phyloP scores from a whole-genome alignment of 495 filamentous ascomycete species.

The Neurospora sp. region DNA sequence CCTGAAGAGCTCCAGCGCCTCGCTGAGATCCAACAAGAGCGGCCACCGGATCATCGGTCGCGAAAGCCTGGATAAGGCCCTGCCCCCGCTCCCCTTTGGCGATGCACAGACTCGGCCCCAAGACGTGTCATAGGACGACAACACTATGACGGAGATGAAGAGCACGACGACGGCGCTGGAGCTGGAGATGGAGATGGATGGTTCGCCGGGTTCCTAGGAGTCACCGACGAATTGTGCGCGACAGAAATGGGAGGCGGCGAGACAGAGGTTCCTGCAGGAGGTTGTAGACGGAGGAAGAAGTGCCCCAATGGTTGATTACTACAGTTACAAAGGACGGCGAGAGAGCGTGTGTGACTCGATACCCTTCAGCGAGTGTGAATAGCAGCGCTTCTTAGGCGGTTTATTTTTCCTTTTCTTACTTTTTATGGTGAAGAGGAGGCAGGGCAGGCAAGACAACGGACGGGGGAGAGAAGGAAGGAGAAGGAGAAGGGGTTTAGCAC shows the following conservation, averaged over 20 bases:
- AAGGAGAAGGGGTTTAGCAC: not conserved
- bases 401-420: not conserved
- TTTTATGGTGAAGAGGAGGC: not conserved
- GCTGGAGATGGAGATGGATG: conserved; percentile 18
- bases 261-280: not conserved
- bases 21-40: conserved; percentile 17
- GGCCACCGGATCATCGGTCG: conserved; percentile 23
- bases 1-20: conserved; percentile 16
- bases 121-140: conserved; percentile 14
- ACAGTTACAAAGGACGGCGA: not conserved
- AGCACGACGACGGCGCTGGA: not conserved
- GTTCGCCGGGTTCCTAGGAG: conserved; percentile 10
- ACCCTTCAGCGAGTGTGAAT: not conserved
- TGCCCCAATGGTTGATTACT: not conserved
- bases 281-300: not conserved
- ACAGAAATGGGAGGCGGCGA: not conserved
- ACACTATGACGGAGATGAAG: not conserved
- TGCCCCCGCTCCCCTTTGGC: conserved; percentile 41
- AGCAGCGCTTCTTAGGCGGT: not conserved
- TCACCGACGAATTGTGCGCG: not conserved
- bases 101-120: not conserved
- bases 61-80: conserved; percentile 42
- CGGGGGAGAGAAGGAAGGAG: not conserved
- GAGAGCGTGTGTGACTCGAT: not conserved
- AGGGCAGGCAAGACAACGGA: not conserved